Evolutionary conservation across 2,329 filamentous ascomycete genomes (phyloP).

Genomic region (Sporothrix schenckii): DNA sequence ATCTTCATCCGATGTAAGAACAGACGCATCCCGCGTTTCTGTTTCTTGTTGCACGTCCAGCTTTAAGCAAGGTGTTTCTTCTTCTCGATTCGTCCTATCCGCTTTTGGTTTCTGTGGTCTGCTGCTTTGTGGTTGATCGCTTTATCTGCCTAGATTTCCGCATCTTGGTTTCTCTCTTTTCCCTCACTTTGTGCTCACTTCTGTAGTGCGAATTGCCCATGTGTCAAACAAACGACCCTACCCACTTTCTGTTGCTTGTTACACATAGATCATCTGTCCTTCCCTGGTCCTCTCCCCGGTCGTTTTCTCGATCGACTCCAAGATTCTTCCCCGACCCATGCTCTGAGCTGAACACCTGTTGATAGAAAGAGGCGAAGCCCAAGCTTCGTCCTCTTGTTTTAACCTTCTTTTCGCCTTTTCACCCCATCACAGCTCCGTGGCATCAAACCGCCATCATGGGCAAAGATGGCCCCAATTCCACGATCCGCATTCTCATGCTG

Average conservation of each 20-base stretch:
- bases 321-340: background rate
- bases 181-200: background rate
- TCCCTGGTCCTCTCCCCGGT: background rate
- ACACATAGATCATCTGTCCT: background rate
- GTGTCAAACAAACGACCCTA: background rate
- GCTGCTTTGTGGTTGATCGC: background rate
- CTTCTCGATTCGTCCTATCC: background rate
- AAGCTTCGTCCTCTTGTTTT: too few species aligned
- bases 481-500: constrained; percentile 40
- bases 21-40: background rate
- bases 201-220: background rate
- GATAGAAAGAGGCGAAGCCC: too few species aligned
- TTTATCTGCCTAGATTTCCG: background rate
- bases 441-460: constrained; percentile 32
- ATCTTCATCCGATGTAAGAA: background rate
- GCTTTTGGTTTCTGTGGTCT: background rate
- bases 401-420: background rate
- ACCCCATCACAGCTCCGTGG: background rate
- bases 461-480: constrained; percentile 35
- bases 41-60: background rate
- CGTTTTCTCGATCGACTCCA: background rate
- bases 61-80: background rate
- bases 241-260: background rate
- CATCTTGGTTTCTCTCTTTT: background rate
- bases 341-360: background rate